These are phyloP conservation scores for Lactarius vividus DNA, from an alignment of 768 basidiomycete species.

Conservation along the genomic window DNA sequence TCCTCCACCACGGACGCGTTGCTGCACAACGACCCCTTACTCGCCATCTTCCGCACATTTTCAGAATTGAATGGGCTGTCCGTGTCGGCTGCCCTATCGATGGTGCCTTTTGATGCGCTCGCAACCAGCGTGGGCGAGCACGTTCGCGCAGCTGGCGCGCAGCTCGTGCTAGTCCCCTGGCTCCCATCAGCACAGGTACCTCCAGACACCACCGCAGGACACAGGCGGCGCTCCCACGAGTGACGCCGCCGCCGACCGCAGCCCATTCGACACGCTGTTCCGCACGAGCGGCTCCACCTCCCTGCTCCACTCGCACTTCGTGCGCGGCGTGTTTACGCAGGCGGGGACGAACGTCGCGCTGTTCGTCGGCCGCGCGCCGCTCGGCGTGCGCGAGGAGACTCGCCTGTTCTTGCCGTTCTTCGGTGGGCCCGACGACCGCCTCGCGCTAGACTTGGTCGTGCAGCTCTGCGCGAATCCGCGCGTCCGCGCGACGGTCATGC, in stretches of 20 bases:
- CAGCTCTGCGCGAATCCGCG: slow-evolving; percentile 73
- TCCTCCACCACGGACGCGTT: slow-evolving; percentile 64
- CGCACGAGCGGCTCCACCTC: slow-evolving; percentile 45
- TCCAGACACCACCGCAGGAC: slow-evolving; percentile 10
- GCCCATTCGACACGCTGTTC: slow-evolving; percentile 76
- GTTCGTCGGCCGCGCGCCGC: slow-evolving; percentile 65
- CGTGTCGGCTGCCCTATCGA: slow-evolving; percentile 61
- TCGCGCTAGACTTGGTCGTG: slow-evolving; percentile 79
- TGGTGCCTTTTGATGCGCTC: slow-evolving; percentile 77
- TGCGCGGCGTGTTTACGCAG: slow-evolving; percentile 74
- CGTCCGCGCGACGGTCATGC: slow-evolving; percentile 72
- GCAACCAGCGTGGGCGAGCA: slow-evolving; percentile 66
- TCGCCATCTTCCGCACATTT: slow-evolving; percentile 74
- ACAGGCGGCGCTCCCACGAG: slow-evolving; percentile 18
- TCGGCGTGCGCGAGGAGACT: slow-evolving; percentile 37
- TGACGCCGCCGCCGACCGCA: slow-evolving; percentile 33
- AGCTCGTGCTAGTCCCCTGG: slow-evolving; percentile 87
- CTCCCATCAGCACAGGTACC: slow-evolving; percentile 39
- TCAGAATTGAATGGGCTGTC: slow-evolving; percentile 66
- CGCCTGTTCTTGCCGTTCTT: slow-evolving; percentile 89
- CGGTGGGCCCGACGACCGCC: slow-evolving; percentile 90
- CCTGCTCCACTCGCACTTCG: slow-evolving; percentile 74
- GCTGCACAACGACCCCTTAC: slow-evolving; percentile 67
- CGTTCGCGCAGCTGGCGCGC: slow-evolving; percentile 54
- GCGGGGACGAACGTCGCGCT: slow-evolving; percentile 75